These are phyloP conservation scores for Paraphaeosphaeria minitans DNA, from an alignment of 2,329 filamentous ascomycete genomes.

Conservation along the genomic window DNA sequence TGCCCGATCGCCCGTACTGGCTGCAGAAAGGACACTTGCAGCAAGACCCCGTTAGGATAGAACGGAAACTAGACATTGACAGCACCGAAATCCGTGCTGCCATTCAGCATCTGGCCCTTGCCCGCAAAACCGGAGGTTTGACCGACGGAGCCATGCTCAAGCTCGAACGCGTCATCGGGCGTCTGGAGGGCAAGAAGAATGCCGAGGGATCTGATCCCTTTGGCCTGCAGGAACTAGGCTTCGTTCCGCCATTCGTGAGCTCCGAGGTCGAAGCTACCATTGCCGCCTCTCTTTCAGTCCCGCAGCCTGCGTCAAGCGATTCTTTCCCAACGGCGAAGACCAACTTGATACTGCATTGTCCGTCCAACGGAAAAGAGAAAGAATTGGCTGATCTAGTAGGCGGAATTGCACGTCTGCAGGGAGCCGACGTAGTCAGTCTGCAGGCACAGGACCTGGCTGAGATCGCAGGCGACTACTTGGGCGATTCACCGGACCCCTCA, in stretches of 20 bases:
- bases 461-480: slow-evolving; percentile 71
- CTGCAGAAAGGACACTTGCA: not conserved
- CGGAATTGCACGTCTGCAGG: slow-evolving; percentile 64
- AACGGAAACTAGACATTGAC: not conserved
- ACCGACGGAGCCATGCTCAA: too few species aligned
- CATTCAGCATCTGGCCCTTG: not conserved
- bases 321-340: slow-evolving; percentile 58
- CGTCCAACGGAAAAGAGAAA: slow-evolving; percentile 59
- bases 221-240: not conserved
- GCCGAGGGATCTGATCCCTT: not conserved
- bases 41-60: not conserved
- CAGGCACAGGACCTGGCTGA: slow-evolving; percentile 73
- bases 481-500: slow-evolving; percentile 62
- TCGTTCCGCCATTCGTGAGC: slow-evolving; percentile 33
- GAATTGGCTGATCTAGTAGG: slow-evolving; percentile 67
- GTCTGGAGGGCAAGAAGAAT: not conserved
- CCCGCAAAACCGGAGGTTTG: not conserved
- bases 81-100: not conserved
- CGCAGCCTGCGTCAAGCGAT: slow-evolving; percentile 46
- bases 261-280: slow-evolving; percentile 58
- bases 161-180: not conserved
- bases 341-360: slow-evolving; percentile 65
- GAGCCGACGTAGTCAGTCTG: slow-evolving; percentile 70
- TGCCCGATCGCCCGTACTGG: not conserved
- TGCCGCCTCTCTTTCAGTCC: slow-evolving; percentile 53